phyloP scores from a whole-genome alignment of 768 basidiomycete species.

The Auricularia cornea region DNA sequence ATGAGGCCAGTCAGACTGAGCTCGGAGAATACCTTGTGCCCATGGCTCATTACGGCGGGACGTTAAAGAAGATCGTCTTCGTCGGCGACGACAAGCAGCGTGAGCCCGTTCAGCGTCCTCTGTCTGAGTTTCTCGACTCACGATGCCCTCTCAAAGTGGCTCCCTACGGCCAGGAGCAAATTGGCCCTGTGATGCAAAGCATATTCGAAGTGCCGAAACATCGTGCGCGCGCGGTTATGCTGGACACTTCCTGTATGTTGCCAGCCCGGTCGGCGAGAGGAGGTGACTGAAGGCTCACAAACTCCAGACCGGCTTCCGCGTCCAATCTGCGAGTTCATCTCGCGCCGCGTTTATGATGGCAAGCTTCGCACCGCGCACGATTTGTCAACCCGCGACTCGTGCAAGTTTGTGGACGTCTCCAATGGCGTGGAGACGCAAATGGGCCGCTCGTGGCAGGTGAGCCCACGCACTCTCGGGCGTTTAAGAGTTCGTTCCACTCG shows the following conservation, averaged over 20 bases:
- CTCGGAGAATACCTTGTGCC: slow-evolving; percentile 40
- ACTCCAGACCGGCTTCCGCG: slow-evolving; percentile 72
- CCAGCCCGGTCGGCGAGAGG: background rate
- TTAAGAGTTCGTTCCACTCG: background rate
- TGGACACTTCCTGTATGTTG: slow-evolving; percentile 68
- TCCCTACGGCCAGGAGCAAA: slow-evolving; percentile 67
- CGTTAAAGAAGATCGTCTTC: slow-evolving; percentile 40
- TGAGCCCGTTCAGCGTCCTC: slow-evolving; percentile 16
- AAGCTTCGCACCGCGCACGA: slow-evolving; percentile 47
- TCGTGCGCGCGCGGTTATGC: slow-evolving; percentile 36
- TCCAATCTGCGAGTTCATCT: slow-evolving; percentile 68
- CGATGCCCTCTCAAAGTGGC: slow-evolving; percentile 43
- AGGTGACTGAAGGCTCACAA: background rate
- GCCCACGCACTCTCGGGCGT: background rate
- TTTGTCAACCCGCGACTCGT: slow-evolving; percentile 37
- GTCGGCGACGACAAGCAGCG: slow-evolving; percentile 50
- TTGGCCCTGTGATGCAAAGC: slow-evolving; percentile 55
- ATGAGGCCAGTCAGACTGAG: slow-evolving; percentile 48
- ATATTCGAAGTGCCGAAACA: slow-evolving; percentile 70
- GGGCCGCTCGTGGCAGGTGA: slow-evolving; percentile 40
- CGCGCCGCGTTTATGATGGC: slow-evolving; percentile 53
- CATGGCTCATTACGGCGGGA: slow-evolving; percentile 20
- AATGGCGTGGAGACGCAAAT: slow-evolving; percentile 31
- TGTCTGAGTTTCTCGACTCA: background rate
- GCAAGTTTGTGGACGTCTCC: slow-evolving; percentile 52